A percentile compares a stretch with the other conserved stretches of the same genome.
These are phyloP conservation scores for Boehmeria nivea DNA, from an alignment of 306 rosid species.

Conservation along the genomic window DNA sequence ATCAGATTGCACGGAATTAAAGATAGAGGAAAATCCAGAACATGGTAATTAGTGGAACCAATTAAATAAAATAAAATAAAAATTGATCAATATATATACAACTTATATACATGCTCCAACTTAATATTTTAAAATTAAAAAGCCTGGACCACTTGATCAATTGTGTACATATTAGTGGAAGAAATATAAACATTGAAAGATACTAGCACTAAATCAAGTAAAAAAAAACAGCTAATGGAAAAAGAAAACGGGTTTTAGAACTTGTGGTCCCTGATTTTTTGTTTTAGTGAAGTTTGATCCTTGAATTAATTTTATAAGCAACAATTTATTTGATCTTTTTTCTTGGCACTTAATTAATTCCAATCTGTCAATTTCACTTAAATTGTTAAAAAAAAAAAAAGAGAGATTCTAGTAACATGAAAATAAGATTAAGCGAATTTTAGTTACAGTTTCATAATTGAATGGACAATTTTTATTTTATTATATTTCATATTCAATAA, in stretches of 20 bases:
- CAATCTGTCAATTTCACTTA: too few relatives aligned
- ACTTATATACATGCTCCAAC: background rate
- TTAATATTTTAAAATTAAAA: background rate
- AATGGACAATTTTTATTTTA: too few relatives aligned
- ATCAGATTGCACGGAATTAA: constrained; percentile 7
- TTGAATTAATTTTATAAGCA: too few relatives aligned
- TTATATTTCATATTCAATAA: too few relatives aligned
- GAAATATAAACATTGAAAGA: constrained; percentile 21
- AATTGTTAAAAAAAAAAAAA: too few relatives aligned
- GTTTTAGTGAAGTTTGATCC: too few relatives aligned
- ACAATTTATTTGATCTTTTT: too few relatives aligned
- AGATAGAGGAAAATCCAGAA: constrained; percentile 2
- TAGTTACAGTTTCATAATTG: too few relatives aligned
- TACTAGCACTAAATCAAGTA: constrained; percentile 21
- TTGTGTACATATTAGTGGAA: constrained; percentile 22
- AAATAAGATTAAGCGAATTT: too few relatives aligned
- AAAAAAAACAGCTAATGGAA: constrained; percentile 12
- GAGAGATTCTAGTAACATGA: too few relatives aligned
- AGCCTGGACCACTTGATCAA: constrained; percentile 12
- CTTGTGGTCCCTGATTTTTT: too few relatives aligned
- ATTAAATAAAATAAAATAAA: background rate
- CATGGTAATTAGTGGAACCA: constrained; percentile 20
- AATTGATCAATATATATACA: background rate
- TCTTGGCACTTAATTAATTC: too few relatives aligned
- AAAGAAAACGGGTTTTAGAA: background rate